Evolutionary conservation across 2,329 filamentous ascomycete genomes (phyloP), one percentile per base, ranked within the genome.

Genomic region (Tolypocladium ophioglossoides): DNA sequence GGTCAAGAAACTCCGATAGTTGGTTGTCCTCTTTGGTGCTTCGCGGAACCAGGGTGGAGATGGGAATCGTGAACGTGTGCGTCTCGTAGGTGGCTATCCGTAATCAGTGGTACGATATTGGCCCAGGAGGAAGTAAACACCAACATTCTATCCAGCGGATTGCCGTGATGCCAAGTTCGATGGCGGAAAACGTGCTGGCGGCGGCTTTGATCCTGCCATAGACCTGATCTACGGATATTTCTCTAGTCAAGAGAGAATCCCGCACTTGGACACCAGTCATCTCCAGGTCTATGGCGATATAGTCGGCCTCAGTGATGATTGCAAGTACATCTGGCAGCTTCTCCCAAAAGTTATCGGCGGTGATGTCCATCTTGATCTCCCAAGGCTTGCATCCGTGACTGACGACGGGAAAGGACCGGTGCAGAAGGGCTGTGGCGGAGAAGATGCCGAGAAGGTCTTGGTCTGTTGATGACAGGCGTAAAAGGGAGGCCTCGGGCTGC

Each of bases 121-220:
- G 18, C 14, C 14, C 35, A 37, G 14, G 35, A 37, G 14, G 35
- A 10, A 16, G 41, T 2, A 16, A 14, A 50, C 30, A 12, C 20
- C 16, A 16, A 50, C 49, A 39, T 3, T 40, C 20, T 14, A n/a
- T 9, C 30, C 18, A 51, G 14, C 34, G 52, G 30, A 69, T 44
- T 37, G 67, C 72, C 0, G 69, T 72, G 24, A 73, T 51, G 7
- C 71, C 71, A 9, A 73, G 47, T 52, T 73, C 67, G 2, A 74
- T 52, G 11, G 70, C 59, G 27, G 66, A 63, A 51, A 66, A 72
- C 1, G 54, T 61, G 12, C 62, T 56, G 1, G 69, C 67, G 1
- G 63, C 66, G 10, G 59, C 56, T 44, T 58, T 68, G 41, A 63
- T 62, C 10, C 57, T 48, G 3, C 58, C 48, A 51, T 73, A 74